These are phyloP conservation scores for Yamadazyma laniorum DNA, from an alignment of 805 yeast species.

Conservation along the genomic window DNA sequence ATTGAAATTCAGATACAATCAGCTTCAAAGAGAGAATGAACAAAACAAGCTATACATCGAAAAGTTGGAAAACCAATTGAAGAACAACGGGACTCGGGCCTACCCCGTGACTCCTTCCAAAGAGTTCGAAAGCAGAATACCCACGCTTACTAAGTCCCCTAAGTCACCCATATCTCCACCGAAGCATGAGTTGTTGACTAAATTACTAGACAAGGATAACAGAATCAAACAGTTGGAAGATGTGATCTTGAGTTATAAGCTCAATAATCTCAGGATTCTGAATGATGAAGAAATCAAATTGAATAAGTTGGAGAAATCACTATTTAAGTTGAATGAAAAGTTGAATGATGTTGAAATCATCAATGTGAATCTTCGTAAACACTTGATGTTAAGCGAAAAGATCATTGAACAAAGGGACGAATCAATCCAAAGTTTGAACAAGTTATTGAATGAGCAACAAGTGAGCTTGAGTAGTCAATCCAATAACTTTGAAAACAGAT, in stretches of 20 bases:
- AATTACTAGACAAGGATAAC: slow-evolving; percentile 25
- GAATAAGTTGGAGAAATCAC: slow-evolving; percentile 53
- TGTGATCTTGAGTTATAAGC: slow-evolving; percentile 26
- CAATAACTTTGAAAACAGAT: slow-evolving; percentile 45
- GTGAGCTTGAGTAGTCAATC: slow-evolving; percentile 48
- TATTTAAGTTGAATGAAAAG: slow-evolving; percentile 56
- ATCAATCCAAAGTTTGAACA: slow-evolving; percentile 55
- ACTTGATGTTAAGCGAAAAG: slow-evolving; percentile 52
- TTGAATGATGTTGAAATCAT: slow-evolving; percentile 62
- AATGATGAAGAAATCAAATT: slow-evolving; percentile 49
- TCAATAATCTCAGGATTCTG: slow-evolving; percentile 27
- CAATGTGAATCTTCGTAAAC: slow-evolving; percentile 55
- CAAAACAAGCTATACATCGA: slow-evolving; percentile 30
- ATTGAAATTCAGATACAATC: slow-evolving; percentile 39
- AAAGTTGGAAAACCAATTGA: slow-evolving; percentile 42
- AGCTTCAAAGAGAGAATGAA: slow-evolving; percentile 34
- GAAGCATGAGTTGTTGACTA: slow-evolving; percentile 15
- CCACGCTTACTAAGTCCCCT: slow-evolving; percentile 7
- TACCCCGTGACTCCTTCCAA: slow-evolving; percentile 15
- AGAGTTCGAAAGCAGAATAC: slow-evolving; percentile 13
- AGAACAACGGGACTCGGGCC: background rate
- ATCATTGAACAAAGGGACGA: slow-evolving; percentile 57
- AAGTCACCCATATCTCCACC: slow-evolving; percentile 9
- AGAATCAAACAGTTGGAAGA: slow-evolving; percentile 32
- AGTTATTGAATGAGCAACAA: slow-evolving; percentile 50